Base-by-base conservation (phyloP, 192 early-diverging fungal species). In the Coemansia sp. region DNA sequence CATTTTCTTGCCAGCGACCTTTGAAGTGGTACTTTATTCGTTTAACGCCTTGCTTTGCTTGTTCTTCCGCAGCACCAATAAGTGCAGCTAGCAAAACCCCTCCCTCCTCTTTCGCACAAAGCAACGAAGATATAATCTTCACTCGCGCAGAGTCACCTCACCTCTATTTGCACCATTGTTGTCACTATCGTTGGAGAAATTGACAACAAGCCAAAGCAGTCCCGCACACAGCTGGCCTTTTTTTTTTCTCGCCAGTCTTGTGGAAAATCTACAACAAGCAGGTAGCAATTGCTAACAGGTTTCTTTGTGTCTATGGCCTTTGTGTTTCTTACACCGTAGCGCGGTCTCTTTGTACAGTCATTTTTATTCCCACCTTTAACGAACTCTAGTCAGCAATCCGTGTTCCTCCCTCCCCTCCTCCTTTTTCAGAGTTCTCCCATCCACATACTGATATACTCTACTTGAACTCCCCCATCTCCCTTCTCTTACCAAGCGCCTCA, bases 151-250 rank as follows among this genome's bases (percentile, higher is more conserved):
- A 51, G 48, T 26, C 48, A 1, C 23, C 48, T 8, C 25, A 13
- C 13, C 48, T 51, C 48, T 51, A 23, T 51, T 51, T 51, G 48
- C 48, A 51, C 48, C 48, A 51, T 51, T 51, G 48, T 51, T 51
- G 48, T 7, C 10, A 10, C 2, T n/a, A n/a, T 16, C 48, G 15
- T 6, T 25, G 23, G 21, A 26, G 7, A 51, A 51, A 51, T 43
- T 13, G 48, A 16, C 21, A 51, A 51, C 48, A 51, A 51, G 48
- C 48, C 9, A 23, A 51, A 26, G 21, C 48, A 8, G 48, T 51
- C 48, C 8, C 10, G 48, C 43, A 46, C 43, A 26, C 48, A 51
- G 16, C 48, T 23, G 48, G 25, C 7, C 55, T 66, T 66, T 65
- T 37, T 58, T 34, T 58, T 66, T 66, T 64, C 6, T 26, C 25